Base-by-base conservation (phyloP, 2,329 filamentous ascomycete genomes). In the Scedosporium dehoogii region DNA sequence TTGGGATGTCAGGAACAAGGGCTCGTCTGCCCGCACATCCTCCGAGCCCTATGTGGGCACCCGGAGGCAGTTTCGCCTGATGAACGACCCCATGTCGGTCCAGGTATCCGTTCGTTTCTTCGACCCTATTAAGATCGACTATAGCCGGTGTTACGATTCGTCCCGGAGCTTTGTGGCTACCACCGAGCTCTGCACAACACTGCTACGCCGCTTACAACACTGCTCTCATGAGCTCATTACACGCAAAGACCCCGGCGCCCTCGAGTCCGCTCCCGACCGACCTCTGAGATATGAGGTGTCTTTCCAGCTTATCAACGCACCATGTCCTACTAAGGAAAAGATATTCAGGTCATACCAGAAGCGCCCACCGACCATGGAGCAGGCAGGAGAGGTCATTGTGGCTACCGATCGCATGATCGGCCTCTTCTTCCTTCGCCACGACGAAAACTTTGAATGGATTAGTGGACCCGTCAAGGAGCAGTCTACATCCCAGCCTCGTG, bases 161-260 rank as follows among this genome's bases (percentile, higher is more conserved):
- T 83, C 81, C 1, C 68, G 74, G 3, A 69, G 67, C 41, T 75
- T 83, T 57, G 69, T 73, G 16, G 74, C 76, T 58, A 77, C 76
- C 48, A 76, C 79, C 63, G 73, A 75, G n/a, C 69, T 83, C 56
- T 81, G 78, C 67, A 74, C 77, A 44, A 79, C 75, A 2, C 69
- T 84, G n/a, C 68, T 83, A 12, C 75, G 76, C 29, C 79, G 79
- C 46, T 73, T 84, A 55, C 75, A 80, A 66, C 79, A 82, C 68
- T 81, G 79, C 72, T 78, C 76, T 63, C 70, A 77, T 48, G 81
- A 84, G 69, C 73, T 84, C 63, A 78, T 84, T 67, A 83, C 80
- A 25, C 77, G 81, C 63, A 78, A 76, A 64, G 81, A 84, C 68
- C 76, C 77, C 16, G 69, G 68, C 33, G 81, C 81, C 14, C 72